A percentile compares a stretch with the other conserved stretches of the same genome.
phyloP scores from a whole-genome alignment of 2,329 filamentous ascomycete species.

The Magnaporthiopsis incrustans region DNA sequence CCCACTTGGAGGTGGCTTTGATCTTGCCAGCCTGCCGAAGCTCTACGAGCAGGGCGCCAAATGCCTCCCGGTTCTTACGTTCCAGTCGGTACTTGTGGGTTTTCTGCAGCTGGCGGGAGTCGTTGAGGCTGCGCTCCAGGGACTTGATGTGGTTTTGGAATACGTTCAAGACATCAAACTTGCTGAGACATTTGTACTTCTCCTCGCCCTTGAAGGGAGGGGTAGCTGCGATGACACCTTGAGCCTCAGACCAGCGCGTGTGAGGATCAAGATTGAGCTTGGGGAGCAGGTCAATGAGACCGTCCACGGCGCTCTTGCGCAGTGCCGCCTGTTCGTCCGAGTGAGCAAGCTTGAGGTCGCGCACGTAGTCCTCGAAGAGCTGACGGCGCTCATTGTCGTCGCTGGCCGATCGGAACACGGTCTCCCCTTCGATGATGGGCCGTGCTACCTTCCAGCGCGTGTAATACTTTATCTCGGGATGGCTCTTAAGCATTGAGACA shows the following conservation, averaged over 20 bases:
- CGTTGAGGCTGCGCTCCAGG: slow-evolving; percentile 85
- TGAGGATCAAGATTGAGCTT: slow-evolving; percentile 83
- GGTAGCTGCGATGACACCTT: slow-evolving; percentile 70
- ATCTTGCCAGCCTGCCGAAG: slow-evolving; percentile 71
- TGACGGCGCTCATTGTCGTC: slow-evolving; percentile 81
- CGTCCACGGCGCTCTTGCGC: slow-evolving; percentile 76
- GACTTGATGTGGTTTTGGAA: slow-evolving; percentile 95
- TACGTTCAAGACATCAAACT: slow-evolving; percentile 81
- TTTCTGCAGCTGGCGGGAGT: slow-evolving; percentile 81
- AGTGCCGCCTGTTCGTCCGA: slow-evolving; percentile 64
- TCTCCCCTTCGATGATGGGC: slow-evolving; percentile 90
- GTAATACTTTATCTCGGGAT: slow-evolving; percentile 95
- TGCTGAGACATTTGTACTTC: slow-evolving; percentile 78
- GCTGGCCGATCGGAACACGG: slow-evolving; percentile 85
- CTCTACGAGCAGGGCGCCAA: slow-evolving; percentile 65
- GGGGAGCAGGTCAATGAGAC: slow-evolving; percentile 69
- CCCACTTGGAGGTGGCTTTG: slow-evolving; percentile 87
- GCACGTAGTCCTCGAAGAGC: slow-evolving; percentile 88
- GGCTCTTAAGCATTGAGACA: slow-evolving; percentile 88
- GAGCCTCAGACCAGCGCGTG: slow-evolving; percentile 88
- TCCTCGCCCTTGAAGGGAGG: slow-evolving; percentile 71
- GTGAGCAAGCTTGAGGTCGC: slow-evolving; percentile 73
- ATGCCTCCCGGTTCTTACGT: slow-evolving; percentile 78
- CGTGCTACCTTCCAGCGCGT: slow-evolving; percentile 95
- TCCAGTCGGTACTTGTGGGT: slow-evolving; percentile 71